Conservation (phyloP, 2,329 filamentous ascomycete species). For the Colletotrichum filicis region DNA sequence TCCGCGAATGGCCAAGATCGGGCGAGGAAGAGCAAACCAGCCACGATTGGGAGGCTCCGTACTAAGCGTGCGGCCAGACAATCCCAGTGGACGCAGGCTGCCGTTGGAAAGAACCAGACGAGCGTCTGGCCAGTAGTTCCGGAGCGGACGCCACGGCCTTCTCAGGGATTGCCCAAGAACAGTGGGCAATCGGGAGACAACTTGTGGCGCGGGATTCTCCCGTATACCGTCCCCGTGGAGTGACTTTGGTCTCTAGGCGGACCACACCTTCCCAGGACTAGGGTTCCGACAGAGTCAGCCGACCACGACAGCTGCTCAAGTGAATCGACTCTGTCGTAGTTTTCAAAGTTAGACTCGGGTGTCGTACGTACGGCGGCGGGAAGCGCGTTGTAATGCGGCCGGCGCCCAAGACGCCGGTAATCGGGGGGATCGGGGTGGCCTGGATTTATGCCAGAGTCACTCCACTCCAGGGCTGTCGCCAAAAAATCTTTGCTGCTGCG, state of each 20-base stretch:
- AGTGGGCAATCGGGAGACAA: constrained; percentile 25
- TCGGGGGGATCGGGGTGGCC: constrained; percentile 25
- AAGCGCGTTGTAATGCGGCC: constrained; percentile 13
- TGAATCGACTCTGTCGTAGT: constrained; percentile 26
- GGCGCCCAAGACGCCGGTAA: constrained; percentile 15
- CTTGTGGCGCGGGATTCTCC: constrained; percentile 12
- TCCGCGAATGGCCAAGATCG: constrained; percentile 21
- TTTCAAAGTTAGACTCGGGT: constrained; percentile 1
- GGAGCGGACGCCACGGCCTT: background rate
- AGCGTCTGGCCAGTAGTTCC: constrained; percentile 10
- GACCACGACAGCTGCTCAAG: constrained; percentile 25
- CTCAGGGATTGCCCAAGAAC: background rate
- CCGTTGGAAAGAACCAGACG: background rate
- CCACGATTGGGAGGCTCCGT: constrained; percentile 18
- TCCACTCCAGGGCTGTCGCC: constrained; percentile 33
- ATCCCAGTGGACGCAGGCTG: constrained; percentile 12
- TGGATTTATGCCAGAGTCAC: constrained; percentile 30
- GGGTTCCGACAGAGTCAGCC: constrained; percentile 16
- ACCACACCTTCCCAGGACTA: constrained; percentile 8
- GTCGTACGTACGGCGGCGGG: constrained; percentile 24
- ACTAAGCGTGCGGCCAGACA: constrained; percentile 10
- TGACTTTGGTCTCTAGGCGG: constrained; percentile 21
- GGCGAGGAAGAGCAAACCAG: constrained; percentile 15
- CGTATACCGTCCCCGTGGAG: constrained; percentile 22
- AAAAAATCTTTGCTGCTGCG: constrained; percentile 18